Evolutionary conservation across 129 eudicot genomes (phyloP), one percentile per base, ranked within the genome.

Genomic region (Artemisia argyi): DNA sequence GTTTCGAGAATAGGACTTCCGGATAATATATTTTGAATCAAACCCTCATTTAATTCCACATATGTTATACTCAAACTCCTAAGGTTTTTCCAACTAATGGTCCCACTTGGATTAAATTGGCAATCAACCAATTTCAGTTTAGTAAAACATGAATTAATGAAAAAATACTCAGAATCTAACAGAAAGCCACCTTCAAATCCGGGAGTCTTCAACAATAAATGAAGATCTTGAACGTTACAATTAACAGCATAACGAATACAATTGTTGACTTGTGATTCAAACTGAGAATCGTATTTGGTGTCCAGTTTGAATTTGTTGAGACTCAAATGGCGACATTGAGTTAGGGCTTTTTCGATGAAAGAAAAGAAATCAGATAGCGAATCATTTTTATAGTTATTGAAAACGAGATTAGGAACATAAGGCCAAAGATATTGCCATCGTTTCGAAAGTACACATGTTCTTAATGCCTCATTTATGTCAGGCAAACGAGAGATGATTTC

Each of bases 1-100:
- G 73, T 75, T 19, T 75, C 73, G 49, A 75, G 56, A 9, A 75
- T 3, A 75, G 66, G 73, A 65, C 79, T 65, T n/a, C 65, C 18
- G 6, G 44, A 26, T 60, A 60, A 24, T 60, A 60, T 60, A 14
- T 60, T 26, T 60, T 60, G 7, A 11, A 26, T 60, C 65, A 60
- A 26, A 13, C 5, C 10, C 1, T 26, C 44, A 10, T 60, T 15
- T 60, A 60, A 24, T 2, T 11, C 1, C 65, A 2, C 15, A 60
- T 60, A 2, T 3, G 65, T 9, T 20, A 60, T 3, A 11, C 42
- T 3, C n/a, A 26, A 60, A 60, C n/a, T 60, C 44, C 44, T 60
- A 60, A 60, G 57, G 5, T 52, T 52, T 52, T 52, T 52, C 57
- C 57, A 52, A 2, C 57, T 52, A 3, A 52, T 14, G 15, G 57